Evolutionary conservation across 2,329 filamentous ascomycete genomes (phyloP).

Genomic region (Triangularia verruculosa): DNA sequence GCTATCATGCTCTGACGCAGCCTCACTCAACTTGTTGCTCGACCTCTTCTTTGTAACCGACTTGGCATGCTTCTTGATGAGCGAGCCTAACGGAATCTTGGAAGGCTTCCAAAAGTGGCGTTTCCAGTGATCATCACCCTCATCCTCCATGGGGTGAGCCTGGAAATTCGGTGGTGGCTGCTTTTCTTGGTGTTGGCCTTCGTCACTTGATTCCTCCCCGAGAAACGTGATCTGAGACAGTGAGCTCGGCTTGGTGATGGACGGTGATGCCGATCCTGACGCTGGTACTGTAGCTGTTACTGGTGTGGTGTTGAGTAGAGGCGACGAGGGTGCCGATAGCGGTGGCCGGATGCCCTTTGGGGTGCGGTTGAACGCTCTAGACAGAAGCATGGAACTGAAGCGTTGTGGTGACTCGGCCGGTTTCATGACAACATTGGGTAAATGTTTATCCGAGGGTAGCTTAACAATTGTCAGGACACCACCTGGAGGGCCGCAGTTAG

Average conservation of each 20-base stretch:
- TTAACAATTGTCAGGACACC: neutral
- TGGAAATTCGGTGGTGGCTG: neutral
- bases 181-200: neutral
- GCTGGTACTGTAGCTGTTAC: neutral
- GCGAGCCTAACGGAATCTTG: neutral
- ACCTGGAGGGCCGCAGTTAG: neutral
- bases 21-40: neutral
- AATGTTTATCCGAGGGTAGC: neutral
- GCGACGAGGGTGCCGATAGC: neutral
- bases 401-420: neutral
- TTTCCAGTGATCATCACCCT: neutral
- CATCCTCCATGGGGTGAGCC: neutral
- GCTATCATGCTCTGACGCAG: neutral
- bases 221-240: neutral
- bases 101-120: neutral
- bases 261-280: neutral
- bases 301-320: neutral
- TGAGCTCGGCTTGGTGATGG: neutral
- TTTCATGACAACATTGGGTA: neutral
- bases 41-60: neutral
- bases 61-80: constrained; percentile 4
- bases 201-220: neutral
- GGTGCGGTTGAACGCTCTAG: neutral
- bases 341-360: neutral
- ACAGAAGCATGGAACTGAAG: neutral